phyloP scores from a whole-genome alignment of 768 basidiomycete species.

The Mycena haematopus region DNA sequence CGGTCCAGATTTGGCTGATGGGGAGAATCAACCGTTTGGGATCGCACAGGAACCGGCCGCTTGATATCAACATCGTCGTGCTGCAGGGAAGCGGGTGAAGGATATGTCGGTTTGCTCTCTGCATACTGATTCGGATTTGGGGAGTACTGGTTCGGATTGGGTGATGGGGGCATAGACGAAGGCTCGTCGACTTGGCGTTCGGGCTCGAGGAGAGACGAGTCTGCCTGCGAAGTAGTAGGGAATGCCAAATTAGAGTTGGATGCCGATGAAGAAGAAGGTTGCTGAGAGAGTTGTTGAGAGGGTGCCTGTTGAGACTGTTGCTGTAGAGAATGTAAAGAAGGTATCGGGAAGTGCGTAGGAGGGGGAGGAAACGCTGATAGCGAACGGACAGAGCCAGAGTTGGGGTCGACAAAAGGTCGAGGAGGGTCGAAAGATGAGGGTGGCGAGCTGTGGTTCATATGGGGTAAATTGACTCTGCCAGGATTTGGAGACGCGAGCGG shows the following conservation, averaged over 20 bases:
- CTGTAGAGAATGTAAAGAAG: slow-evolving; percentile 40
- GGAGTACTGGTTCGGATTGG: slow-evolving; percentile 9
- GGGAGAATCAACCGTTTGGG: slow-evolving; percentile 25
- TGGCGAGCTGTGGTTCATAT: slow-evolving; percentile 28
- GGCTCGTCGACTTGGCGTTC: slow-evolving; percentile 28
- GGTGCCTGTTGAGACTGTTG: not conserved
- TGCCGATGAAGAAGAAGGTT: slow-evolving; percentile 31
- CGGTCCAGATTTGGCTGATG: slow-evolving; percentile 19
- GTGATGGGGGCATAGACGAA: slow-evolving; percentile 17
- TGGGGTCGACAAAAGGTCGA: slow-evolving; percentile 44
- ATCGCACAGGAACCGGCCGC: slow-evolving; percentile 28
- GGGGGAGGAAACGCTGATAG: slow-evolving; percentile 78
- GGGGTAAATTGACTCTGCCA: slow-evolving; percentile 14
- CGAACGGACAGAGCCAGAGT: slow-evolving; percentile 65
- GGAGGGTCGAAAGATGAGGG: slow-evolving; percentile 45
- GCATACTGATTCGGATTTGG: slow-evolving; percentile 9
- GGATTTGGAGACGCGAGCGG: slow-evolving; percentile 26
- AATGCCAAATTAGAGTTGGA: slow-evolving; percentile 36
- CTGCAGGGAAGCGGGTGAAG: not conserved
- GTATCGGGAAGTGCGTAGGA: slow-evolving; percentile 74
- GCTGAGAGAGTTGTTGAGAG: slow-evolving; percentile 14
- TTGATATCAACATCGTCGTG: slow-evolving; percentile 18
- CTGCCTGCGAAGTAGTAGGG: slow-evolving; percentile 31
- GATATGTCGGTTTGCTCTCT: not conserved
- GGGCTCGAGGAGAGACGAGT: slow-evolving; percentile 34